phyloP scores from a whole-genome alignment of 208 protist genomes.

The Crithidia expoeki region DNA sequence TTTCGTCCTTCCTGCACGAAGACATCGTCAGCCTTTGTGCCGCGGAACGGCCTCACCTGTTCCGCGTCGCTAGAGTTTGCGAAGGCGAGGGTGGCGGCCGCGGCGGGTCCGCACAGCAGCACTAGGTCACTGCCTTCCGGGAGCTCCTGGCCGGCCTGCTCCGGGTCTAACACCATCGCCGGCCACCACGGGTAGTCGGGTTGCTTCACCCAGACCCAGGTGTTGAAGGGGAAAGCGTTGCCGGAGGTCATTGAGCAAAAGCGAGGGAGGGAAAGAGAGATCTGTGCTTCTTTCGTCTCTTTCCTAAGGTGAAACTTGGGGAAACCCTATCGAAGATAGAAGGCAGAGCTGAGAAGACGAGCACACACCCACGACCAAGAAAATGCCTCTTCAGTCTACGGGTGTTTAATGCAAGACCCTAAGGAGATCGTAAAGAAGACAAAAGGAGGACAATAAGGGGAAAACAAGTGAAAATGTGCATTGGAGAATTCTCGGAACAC shows the following conservation, averaged over 20 bases:
- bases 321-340: too few relatives aligned
- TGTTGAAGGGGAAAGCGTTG: conserved; percentile 37
- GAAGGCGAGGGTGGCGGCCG: conserved; percentile 56
- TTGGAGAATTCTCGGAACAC: too few relatives aligned
- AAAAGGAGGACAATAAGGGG: too few relatives aligned
- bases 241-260: conserved; percentile 17
- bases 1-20: conserved; percentile 40
- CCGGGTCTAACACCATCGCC: conserved; percentile 62
- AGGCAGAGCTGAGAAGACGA: too few relatives aligned
- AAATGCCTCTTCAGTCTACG: too few relatives aligned
- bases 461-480: too few relatives aligned
- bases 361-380: too few relatives aligned
- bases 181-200: conserved; percentile 87
- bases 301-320: too few relatives aligned
- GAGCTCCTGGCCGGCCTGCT: conserved; percentile 25
- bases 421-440: too few relatives aligned
- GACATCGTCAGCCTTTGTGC: conserved; percentile 39
- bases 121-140: conserved; percentile 56
- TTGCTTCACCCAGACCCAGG: conserved; percentile 85
- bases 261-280: too few relatives aligned
- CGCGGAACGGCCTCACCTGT: conserved; percentile 44
- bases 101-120: conserved; percentile 67
- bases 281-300: too few relatives aligned
- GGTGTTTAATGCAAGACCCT: too few relatives aligned
- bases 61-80: conserved; percentile 39